A percentile compares a stretch with the other conserved stretches of the same genome.
phyloP scores from a whole-genome alignment of 768 basidiomycete genomes.

The Amanita pseudoporphyria region DNA sequence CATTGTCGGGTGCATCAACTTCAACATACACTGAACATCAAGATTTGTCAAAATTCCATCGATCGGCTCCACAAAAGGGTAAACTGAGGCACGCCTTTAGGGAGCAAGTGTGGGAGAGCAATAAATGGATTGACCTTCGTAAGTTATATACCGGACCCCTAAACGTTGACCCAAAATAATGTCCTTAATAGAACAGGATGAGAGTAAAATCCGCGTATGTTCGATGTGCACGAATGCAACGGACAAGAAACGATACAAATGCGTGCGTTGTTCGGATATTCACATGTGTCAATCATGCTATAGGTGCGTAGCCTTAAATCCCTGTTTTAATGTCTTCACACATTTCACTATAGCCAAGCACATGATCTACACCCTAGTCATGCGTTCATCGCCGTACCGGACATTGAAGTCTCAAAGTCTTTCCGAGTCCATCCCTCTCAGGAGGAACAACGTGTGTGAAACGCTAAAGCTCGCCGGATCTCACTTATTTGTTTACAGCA shows the following conservation, averaged over 20 bases:
- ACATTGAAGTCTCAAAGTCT: constrained; percentile 34
- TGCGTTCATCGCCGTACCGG: constrained; percentile 76
- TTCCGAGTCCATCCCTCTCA: constrained; percentile 26
- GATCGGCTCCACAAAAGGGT: constrained; percentile 69
- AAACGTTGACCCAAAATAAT: background rate
- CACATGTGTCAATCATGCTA: constrained; percentile 80
- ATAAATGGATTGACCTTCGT: constrained; percentile 89
- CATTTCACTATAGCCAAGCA: constrained; percentile 49
- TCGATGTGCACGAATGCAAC: constrained; percentile 71
- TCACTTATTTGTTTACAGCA: constrained; percentile 32
- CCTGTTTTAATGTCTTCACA: background rate
- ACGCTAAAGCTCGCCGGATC: background rate
- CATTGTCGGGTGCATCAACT: constrained; percentile 28
- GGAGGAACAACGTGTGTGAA: constrained; percentile 52
- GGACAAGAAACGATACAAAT: constrained; percentile 67
- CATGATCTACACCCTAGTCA: constrained; percentile 89
- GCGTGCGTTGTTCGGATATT: constrained; percentile 70
- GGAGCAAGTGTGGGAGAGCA: constrained; percentile 78
- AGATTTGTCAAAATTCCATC: constrained; percentile 46
- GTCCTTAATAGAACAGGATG: constrained; percentile 48
- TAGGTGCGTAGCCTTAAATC: constrained; percentile 35
- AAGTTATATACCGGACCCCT: constrained; percentile 19
- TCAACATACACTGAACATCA: constrained; percentile 40
- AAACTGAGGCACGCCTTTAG: constrained; percentile 75
- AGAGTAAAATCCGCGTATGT: constrained; percentile 53